Evolutionary conservation across 352 stramenopile species (phyloP).

Genomic region (Globisporangium yorkense): DNA sequence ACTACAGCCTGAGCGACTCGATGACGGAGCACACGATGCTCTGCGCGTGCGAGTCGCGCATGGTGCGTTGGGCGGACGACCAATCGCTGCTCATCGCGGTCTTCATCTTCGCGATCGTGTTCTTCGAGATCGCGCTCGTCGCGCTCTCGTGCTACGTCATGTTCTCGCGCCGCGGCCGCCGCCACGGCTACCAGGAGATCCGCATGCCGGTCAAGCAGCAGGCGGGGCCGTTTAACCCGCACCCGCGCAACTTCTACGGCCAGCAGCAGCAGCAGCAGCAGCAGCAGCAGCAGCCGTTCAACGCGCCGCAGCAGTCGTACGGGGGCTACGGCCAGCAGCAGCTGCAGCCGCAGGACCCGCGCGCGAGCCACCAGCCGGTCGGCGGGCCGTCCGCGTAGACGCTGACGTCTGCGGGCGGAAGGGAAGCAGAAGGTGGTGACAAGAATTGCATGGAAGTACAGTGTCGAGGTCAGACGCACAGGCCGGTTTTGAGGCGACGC

Average conservation of each 20-base stretch:
- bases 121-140: slow-evolving; percentile 77
- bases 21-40: slow-evolving; percentile 79
- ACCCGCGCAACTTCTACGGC: slow-evolving; percentile 68
- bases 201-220: slow-evolving; percentile 73
- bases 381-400: slow-evolving; percentile 2
- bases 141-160: slow-evolving; percentile 81
- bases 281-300: slow-evolving; percentile 29
- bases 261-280: slow-evolving; percentile 13
- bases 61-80: slow-evolving; percentile 79
- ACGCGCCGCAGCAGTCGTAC: slow-evolving; percentile 28
- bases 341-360: slow-evolving; percentile 3
- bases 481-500: not conserved
- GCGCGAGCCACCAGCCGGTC: not conserved
- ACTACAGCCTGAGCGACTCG: slow-evolving; percentile 52
- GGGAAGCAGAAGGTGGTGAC: not conserved
- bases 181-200: slow-evolving; percentile 79
- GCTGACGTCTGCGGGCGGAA: no score
- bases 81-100: slow-evolving; percentile 71
- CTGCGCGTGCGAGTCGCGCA: slow-evolving; percentile 72
- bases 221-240: slow-evolving; percentile 66
- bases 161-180: slow-evolving; percentile 57
- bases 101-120: slow-evolving; percentile 74
- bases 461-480: not conserved
- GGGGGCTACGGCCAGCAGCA: slow-evolving; percentile 4
- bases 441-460: not conserved